A percentile compares a stretch with the other conserved stretches of the same genome.
phyloP scores from a whole-genome alignment of 345 rosid species.

The Ailanthus altissimus region DNA sequence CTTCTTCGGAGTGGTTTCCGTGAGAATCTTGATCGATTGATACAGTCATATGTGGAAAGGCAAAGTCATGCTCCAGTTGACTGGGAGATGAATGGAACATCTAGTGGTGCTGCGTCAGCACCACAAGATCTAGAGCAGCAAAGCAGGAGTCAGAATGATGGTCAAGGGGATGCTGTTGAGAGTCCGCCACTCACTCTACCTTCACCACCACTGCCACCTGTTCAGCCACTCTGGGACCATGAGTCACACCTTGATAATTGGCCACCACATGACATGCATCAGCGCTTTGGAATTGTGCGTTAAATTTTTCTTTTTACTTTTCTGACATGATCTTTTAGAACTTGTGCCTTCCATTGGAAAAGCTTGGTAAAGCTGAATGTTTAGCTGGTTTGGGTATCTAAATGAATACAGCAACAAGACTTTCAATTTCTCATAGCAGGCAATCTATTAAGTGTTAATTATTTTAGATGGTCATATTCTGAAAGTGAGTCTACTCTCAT shows the following conservation, averaged over 20 bases:
- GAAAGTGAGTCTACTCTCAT: background rate
- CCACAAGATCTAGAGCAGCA: slow-evolving; percentile 64
- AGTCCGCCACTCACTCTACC: slow-evolving; percentile 51
- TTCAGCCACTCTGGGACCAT: slow-evolving; percentile 67
- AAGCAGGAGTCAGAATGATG: slow-evolving; percentile 46
- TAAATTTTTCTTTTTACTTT: slow-evolving; percentile 15
- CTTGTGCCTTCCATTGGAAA: background rate
- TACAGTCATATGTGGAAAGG: slow-evolving; percentile 86
- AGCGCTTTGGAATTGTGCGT: slow-evolving; percentile 74
- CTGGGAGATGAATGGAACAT: slow-evolving; percentile 68
- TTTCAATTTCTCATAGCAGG: background rate
- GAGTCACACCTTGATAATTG: slow-evolving; percentile 53
- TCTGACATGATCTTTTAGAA: background rate
- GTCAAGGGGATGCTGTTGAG: slow-evolving; percentile 44
- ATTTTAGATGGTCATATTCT: background rate
- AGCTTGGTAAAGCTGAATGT: background rate
- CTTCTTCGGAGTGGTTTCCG: slow-evolving; percentile 92
- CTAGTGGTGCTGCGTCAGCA: slow-evolving; percentile 41
- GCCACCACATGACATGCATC: slow-evolving; percentile 66
- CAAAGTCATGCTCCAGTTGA: slow-evolving; percentile 63
- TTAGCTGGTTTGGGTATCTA: slow-evolving; percentile 5
- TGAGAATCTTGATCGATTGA: slow-evolving; percentile 78
- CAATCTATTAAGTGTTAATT: background rate
- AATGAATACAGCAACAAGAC: background rate
- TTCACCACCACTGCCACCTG: slow-evolving; percentile 46